Base-by-base conservation (phyloP, 2,329 filamentous ascomycete species). In the Aureobasidium sp. region DNA sequence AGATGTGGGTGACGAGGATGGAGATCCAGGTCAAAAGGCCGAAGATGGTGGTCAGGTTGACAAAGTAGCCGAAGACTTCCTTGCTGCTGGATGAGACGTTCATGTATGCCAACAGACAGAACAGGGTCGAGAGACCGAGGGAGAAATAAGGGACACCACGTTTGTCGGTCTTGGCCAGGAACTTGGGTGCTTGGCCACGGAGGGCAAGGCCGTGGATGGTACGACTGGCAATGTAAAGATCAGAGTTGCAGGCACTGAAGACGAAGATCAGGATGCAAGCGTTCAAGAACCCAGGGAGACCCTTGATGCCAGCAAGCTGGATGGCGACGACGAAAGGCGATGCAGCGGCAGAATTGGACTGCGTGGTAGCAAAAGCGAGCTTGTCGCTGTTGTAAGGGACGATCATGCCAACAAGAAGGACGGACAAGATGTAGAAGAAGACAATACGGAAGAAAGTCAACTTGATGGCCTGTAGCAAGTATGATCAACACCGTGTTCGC, bases 401-500 rank as follows among this genome's bases (percentile, higher is more conserved):
- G 55, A 87, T 79, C 80, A 90, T 89, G 68, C 88, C 88, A 59
- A 93, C 77, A 55, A 92, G 79, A 57, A 93, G 80, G 37, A 91
- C 86, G 23, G 82, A 85, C 61, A 90, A 73, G 67, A 85, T 80
- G 78, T 93, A 93, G 78, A 93, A 93, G 76, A 92, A 77, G 65
- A 90, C 74, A 71, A 93, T 92, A 61, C 89, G 88, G 77, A 83
- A 92, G 74, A 92, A 92, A 65, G 88, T 91, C 53, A 90, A 79
- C 71, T 85, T 87, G 78, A 91, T 91, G 57, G 88, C 88, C 62
- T 85, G 83, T 19, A 7, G 17, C 37, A 19, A 6, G n/a, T 17
- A 6, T 51, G 31, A 8, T 53, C 7, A 53, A 23, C 37, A 35
- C 2, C 8, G 10, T 25, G 10, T 8, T n/a, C 25, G 5, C 11